Conservation (phyloP, 441 rosid species). For the Adansonia grandidieri region DNA sequence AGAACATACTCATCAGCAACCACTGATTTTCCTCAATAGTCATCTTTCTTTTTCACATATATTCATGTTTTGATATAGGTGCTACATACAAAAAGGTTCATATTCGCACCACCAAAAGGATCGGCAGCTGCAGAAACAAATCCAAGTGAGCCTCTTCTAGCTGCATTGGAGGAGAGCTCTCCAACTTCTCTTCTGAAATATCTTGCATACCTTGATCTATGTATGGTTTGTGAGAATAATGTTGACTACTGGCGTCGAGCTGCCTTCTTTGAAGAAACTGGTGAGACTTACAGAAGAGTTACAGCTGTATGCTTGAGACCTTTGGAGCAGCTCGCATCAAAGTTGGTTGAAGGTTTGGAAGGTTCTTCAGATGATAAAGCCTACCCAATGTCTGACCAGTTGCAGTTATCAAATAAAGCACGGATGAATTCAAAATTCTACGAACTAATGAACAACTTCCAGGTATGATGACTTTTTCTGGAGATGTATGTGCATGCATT, state of each 20-base stretch:
- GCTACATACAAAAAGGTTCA: conserved; percentile 68
- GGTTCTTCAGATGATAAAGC: conserved; percentile 48
- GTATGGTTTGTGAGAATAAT: conserved; percentile 88
- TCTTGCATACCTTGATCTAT: conserved; percentile 92
- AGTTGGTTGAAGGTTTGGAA: conserved; percentile 63
- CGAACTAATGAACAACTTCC: conserved; percentile 68
- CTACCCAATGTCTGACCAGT: conserved; percentile 50
- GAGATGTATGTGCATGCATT: not conserved
- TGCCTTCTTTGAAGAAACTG: conserved; percentile 92
- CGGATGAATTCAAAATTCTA: conserved; percentile 51
- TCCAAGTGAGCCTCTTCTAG: conserved; percentile 93
- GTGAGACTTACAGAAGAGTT: conserved; percentile 86
- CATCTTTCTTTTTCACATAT: not conserved
- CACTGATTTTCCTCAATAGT: not conserved
- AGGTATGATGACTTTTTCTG: conserved; percentile 52
- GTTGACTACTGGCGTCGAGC: conserved; percentile 95
- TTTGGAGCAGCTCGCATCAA: conserved; percentile 72
- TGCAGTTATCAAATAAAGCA: conserved; percentile 46
- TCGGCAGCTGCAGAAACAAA: conserved; percentile 97
- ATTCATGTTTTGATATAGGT: conserved; percentile 49
- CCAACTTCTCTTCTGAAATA: conserved; percentile 74
- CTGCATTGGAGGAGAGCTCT: conserved; percentile 76
- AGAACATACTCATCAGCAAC: not conserved
- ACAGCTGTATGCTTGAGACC: conserved; percentile 76
- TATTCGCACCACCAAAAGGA: conserved; percentile 89